phyloP scores from a whole-genome alignment of 208 protist genomes.

The Leishmania lainsoni region DNA sequence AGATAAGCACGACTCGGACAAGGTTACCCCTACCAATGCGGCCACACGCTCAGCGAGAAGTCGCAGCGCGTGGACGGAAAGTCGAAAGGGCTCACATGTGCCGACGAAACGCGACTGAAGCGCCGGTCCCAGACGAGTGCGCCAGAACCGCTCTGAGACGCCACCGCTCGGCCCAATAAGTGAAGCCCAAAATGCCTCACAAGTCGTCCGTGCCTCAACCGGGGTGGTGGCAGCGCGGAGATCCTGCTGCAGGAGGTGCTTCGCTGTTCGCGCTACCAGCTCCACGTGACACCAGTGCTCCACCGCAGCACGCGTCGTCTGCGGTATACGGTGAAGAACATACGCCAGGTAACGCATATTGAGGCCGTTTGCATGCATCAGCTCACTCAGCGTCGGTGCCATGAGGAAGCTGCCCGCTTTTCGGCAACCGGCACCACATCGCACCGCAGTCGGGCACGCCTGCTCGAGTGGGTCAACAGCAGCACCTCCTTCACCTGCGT shows the following conservation, averaged over 20 bases:
- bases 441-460: conserved; percentile 54
- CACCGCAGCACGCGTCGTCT: conserved; percentile 39
- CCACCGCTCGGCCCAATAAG: conserved; percentile 56
- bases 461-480: conserved; percentile 5
- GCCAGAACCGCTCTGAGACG: conserved; percentile 66
- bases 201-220: conserved; percentile 27
- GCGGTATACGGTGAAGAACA: conserved; percentile 79
- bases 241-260: conserved; percentile 53
- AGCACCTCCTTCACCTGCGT: background rate
- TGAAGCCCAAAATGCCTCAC: conserved; percentile 47
- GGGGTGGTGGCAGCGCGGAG: conserved; percentile 47
- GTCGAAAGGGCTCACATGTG: conserved; percentile 57
- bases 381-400: conserved; percentile 47
- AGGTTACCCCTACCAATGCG: conserved; percentile 50
- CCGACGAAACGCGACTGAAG: conserved; percentile 51
- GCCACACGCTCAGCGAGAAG: conserved; percentile 58
- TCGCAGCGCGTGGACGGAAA: conserved; percentile 46
- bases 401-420: conserved; percentile 48
- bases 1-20: conserved; percentile 41
- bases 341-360: conserved; percentile 77
- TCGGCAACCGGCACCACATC: conserved; percentile 46
- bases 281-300: conserved; percentile 75
- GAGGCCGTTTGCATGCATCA: conserved; percentile 77
- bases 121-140: conserved; percentile 60
- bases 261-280: conserved; percentile 70